Base-by-base conservation (phyloP, 164 flowering plant species). In the Magnolia changhungtana region DNA sequence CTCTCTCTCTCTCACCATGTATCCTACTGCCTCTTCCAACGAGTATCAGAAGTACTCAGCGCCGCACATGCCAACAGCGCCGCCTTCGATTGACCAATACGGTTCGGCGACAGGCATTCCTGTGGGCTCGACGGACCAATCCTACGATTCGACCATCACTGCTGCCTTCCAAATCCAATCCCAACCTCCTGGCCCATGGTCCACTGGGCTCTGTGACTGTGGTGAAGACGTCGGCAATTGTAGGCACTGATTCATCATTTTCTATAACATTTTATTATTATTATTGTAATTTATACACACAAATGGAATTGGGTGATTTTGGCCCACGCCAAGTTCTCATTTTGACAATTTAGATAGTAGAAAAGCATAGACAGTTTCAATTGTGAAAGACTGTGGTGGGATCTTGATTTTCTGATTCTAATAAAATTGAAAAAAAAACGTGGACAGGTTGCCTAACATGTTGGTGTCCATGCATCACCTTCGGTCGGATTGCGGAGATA, bases 191-290 rank as follows among this genome's bases (percentile, higher is more conserved):
- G 70, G 55, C 45, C 80, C 86, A 49, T 90, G 93, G 93, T 86
- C 90, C 52, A 82, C 88, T 4, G 88, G 91, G 24, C 84, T 90
- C 71, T 90, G 82, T 63, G 84, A 81, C 69, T 90, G 91, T 68
- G 81, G 61, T 74, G 20, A 63, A 11, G 87, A 89, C 66, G 7
- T 77, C 51, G 58, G 72, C 66, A 85, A 55, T 72, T 87, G 91
- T 87, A 83, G 67, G 88, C 79, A 49, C 61, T 16, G 1, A 8
- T 11, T 7, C 20, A 14, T 58, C 31, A 5, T 16, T 11, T 24
- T 7, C 66, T 27, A 1, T 63, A 16, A 6, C 11, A 9, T 52
- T 31, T 29, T 50, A 1, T 71, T 20, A 19, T n/a, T n/a, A 19
- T 71, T n/a, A n/a, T 5, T 50, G 13, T 14, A 14, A 6, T 50